Percentiles rank a stretch among this genome's conserved stretches.
Conservation (phyloP, 257 asterid species). For the Thymus mandschuricus region DNA sequence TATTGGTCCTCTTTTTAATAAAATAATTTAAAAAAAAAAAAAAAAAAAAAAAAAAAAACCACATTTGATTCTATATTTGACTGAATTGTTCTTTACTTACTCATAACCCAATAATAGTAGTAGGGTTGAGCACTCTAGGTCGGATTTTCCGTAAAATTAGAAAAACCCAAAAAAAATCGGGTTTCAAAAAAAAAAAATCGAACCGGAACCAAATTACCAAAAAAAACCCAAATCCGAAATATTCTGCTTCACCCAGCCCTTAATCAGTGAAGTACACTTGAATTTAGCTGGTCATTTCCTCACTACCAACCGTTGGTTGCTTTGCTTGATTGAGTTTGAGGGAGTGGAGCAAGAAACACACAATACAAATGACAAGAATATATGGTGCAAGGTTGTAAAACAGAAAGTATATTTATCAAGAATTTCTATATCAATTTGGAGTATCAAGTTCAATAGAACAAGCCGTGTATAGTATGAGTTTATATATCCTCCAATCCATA, state of each 20-base stretch:
- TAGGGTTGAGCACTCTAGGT: too few species aligned
- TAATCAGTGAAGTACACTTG: slow-evolving; percentile 6
- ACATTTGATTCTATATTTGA: too few species aligned
- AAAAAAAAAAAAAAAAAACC: too few species aligned
- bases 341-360: slow-evolving; percentile 4
- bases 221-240: not conserved
- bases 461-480: not conserved
- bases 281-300: slow-evolving; percentile 6
- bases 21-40: too few species aligned
- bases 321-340: not conserved
- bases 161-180: too few species aligned
- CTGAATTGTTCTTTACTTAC: too few species aligned
- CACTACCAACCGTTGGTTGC: slow-evolving; percentile 27
- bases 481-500: not conserved
- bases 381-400: not conserved
- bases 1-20: too few species aligned
- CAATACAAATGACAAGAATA: not conserved
- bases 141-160: too few species aligned
- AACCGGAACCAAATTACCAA: too few species aligned
- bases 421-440: slow-evolving; percentile 2
- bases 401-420: not conserved
- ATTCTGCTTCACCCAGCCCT: slow-evolving; percentile 2
- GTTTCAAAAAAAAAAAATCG: too few species aligned
- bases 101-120: too few species aligned
- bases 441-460: not conserved